A percentile compares a stretch with the other conserved stretches of the same genome.
phyloP scores from a whole-genome alignment of 345 rosid genomes.

The Anacardium occidentale region DNA sequence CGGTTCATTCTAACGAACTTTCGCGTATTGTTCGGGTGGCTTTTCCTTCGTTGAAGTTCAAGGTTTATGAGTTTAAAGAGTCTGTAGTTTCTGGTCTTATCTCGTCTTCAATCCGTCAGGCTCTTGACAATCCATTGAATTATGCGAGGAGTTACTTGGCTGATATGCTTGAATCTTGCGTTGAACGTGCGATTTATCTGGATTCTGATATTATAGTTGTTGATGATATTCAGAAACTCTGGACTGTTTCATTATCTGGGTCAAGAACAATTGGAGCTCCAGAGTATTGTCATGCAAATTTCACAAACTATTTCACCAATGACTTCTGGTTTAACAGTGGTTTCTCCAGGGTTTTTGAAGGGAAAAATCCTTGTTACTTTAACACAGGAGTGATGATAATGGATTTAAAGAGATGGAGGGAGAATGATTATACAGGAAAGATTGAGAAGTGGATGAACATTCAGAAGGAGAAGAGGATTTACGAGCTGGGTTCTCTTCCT shows the following conservation, averaged over 20 bases:
- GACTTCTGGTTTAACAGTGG: slow-evolving; percentile 55
- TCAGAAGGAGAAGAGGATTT: slow-evolving; percentile 65
- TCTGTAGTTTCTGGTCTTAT: slow-evolving; percentile 42
- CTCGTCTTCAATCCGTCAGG: slow-evolving; percentile 62
- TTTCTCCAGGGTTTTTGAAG: slow-evolving; percentile 40
- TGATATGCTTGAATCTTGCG: slow-evolving; percentile 50
- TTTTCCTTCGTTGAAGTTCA: slow-evolving; percentile 59
- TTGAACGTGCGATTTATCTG: slow-evolving; percentile 58
- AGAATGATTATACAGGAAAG: slow-evolving; percentile 47
- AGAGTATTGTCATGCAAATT: slow-evolving; percentile 61
- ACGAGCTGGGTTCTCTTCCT: slow-evolving; percentile 76
- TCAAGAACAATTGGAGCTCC: slow-evolving; percentile 64
- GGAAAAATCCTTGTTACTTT: slow-evolving; percentile 63
- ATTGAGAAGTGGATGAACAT: slow-evolving; percentile 70
- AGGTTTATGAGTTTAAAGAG: slow-evolving; percentile 50
- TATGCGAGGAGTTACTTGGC: slow-evolving; percentile 74
- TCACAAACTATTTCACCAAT: slow-evolving; percentile 55
- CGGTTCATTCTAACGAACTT: slow-evolving; percentile 1
- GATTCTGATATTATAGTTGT: slow-evolving; percentile 67
- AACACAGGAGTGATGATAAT: slow-evolving; percentile 86
- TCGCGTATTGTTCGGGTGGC: slow-evolving; percentile 36
- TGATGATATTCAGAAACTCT: slow-evolving; percentile 58
- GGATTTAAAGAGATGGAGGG: slow-evolving; percentile 66
- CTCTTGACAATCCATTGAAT: slow-evolving; percentile 71
- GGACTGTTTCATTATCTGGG: slow-evolving; percentile 40